Base-by-base conservation (phyloP, 345 rosid species). In the Anastatica hierochuntica region DNA sequence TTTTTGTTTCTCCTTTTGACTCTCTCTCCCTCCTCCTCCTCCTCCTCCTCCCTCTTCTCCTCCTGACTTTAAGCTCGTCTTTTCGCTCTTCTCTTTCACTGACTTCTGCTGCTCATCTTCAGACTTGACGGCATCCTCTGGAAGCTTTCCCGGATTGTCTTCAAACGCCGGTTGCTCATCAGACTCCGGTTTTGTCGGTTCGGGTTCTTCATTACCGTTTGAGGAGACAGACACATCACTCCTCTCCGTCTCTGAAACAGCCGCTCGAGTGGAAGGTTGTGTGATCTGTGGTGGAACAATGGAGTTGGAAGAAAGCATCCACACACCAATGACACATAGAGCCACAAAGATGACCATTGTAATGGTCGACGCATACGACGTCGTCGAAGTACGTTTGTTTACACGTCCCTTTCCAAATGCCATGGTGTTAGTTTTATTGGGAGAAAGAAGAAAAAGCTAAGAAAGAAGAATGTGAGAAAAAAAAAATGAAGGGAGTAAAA, bases 131-230 rank as follows among this genome's bases (percentile, higher is more conserved):
- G 95, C 96, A 57, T 90, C 98, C 1, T 67, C 80, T 3, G 98
- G 96, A 19, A 90, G 88, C 41, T 80, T 75, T 0, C 95, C 96
- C 0, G 92, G 98, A 43, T 84, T 90, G 62, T 90, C 96, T 51
- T 84, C 85, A 39, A 64, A 84, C 3, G 71, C 72, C 0, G 77
- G 64, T 14, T 53, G 55, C 39, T 55, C 66, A 7, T 67, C 74
- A 20, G 69, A 48, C 48, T 74, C 69, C 7, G 68, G n/a, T 10
- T 50, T 65, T 7, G 21, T 71, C 12, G 31, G 66, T 3, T 64
- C 60, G 8, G 72, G 44, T 10, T 60, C 58, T 20, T 34, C 36
- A 5, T 42, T 53, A 13, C 20, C 13, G 23, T 26, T 60, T 26
- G 56, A 18, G 43, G 69, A 49, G 16, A 56, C 15, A 56, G 64